phyloP scores from a whole-genome alignment of 2,329 filamentous ascomycete genomes.

The Fusarium caatingaense region DNA sequence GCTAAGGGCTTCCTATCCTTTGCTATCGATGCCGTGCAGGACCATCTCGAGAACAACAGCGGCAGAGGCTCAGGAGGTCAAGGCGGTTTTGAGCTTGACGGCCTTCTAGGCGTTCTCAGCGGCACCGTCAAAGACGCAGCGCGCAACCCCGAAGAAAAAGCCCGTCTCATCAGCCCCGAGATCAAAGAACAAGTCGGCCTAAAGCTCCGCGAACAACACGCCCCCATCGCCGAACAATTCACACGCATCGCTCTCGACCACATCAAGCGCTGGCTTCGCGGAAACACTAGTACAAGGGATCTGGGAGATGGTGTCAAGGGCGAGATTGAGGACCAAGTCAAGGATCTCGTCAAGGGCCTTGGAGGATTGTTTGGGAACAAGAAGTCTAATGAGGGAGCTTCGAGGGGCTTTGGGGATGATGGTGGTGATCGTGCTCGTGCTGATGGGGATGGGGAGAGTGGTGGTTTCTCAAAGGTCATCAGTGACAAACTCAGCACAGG shows the following conservation, averaged over 20 bases:
- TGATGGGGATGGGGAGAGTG: slow-evolving; percentile 44
- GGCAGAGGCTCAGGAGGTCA: slow-evolving; percentile 44
- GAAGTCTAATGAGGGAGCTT: slow-evolving; percentile 49
- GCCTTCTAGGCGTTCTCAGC: slow-evolving; percentile 56
- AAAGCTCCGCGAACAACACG: slow-evolving; percentile 57
- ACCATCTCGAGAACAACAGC: slow-evolving; percentile 52
- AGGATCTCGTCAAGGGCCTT: slow-evolving; percentile 58
- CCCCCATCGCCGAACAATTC: slow-evolving; percentile 59
- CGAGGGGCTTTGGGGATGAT: slow-evolving; percentile 45
- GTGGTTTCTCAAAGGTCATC: slow-evolving; percentile 58
- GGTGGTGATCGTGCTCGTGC: slow-evolving; percentile 46
- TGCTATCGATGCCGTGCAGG: slow-evolving; percentile 56
- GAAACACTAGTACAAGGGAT: slow-evolving; percentile 56
- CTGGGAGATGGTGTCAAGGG: slow-evolving; percentile 58
- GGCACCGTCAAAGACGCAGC: slow-evolving; percentile 57
- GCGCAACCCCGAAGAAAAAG: slow-evolving; percentile 60
- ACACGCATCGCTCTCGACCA: slow-evolving; percentile 59
- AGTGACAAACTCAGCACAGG: slow-evolving; percentile 60
- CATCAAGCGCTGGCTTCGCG: slow-evolving; percentile 59
- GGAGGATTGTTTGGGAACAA: slow-evolving; percentile 56
- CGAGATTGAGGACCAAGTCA: slow-evolving; percentile 58
- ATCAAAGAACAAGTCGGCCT: slow-evolving; percentile 58
- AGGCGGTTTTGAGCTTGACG: slow-evolving; percentile 54
- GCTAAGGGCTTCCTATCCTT: slow-evolving; percentile 55
- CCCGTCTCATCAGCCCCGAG: slow-evolving; percentile 58